Base-by-base conservation (phyloP, 139 green algal genomes). In the Picochlorum sp. region DNA sequence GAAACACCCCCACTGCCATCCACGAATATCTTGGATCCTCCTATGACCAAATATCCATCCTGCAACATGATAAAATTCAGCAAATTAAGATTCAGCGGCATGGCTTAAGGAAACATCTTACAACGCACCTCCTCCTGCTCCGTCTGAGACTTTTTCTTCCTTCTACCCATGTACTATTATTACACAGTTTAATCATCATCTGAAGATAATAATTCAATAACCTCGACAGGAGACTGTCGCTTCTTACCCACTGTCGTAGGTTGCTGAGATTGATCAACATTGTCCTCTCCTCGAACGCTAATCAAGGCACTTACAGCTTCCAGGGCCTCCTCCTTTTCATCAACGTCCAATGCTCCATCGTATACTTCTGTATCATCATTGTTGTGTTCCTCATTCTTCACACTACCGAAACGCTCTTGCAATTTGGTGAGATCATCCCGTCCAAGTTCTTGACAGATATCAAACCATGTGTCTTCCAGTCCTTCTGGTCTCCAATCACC, bases 401-500 rank as follows among this genome's bases (percentile, higher is more conserved):
- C 15, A 5, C 41, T 38, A 0, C 14, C 37, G 10, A 13, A 44
- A 20, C 4, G 14, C 24, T 50, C 37, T 57, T 56, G n/a, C 57
- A n/a, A 26, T 54, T 30, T 18, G 21, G 15, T 23, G 28, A 21
- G 18, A 20, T 66, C 61, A 26, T 18, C 23, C 13, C 16, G 13
- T 32, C 13, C 21, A n/a, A 59, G 15, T 38, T n/a, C 6, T n/a
- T 32, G 13, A n/a, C n/a, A 38, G 20, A 59, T 59, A 23, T 30
- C 20, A 16, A 37, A 38, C 21, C 20, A 59, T n/a, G 23, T 32
- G 32, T 21, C 61, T 16, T 59, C 24, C 16, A 18, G 18, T 16
- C 56, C 56, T 56, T 66, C 61, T 44, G 61, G 61, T 34, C 83
- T 76, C 83, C 85, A 91, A 49, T 52, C n/a, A 3, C 67, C 82